Conservation (phyloP, 2,329 filamentous ascomycete genomes). For the Trichophyton benhamiae region DNA sequence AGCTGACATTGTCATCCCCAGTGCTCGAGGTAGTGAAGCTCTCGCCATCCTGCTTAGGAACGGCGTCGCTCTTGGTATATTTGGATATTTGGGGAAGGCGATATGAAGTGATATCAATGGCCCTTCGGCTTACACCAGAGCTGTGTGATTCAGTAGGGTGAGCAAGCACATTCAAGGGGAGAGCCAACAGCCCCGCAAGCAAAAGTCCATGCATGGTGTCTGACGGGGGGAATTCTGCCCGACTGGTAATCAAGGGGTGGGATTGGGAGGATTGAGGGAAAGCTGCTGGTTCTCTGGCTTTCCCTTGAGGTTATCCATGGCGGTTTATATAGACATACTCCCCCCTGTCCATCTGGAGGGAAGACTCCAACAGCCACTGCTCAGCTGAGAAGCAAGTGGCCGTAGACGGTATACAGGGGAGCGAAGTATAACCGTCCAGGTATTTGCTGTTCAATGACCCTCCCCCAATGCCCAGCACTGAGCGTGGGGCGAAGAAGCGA, state of each 20-base stretch:
- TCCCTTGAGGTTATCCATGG: not conserved
- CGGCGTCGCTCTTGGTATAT: constrained; percentile 4
- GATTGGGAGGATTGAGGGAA: not conserved
- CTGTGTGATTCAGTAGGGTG: constrained; percentile 6
- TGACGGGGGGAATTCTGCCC: not conserved
- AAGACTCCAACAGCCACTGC: not conserved
- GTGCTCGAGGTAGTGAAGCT: not conserved
- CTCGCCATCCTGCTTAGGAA: not conserved
- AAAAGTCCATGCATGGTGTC: constrained; percentile 12
- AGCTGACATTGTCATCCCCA: not conserved
- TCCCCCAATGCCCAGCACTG: not conserved
- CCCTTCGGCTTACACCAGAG: constrained; percentile 4
- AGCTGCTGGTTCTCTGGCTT: not conserved
- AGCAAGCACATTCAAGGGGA: constrained; percentile 8
- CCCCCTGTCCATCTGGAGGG: not conserved
- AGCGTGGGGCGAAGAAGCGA: not conserved
- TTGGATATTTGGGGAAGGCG: constrained; percentile 4
- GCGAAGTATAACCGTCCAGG: not conserved
- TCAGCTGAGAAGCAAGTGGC: not conserved
- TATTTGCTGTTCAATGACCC: not conserved
- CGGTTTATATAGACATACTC: not conserved
- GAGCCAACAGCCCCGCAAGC: constrained; percentile 9
- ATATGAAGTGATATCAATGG: constrained; percentile 9
- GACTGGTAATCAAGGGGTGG: not conserved
- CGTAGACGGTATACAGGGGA: not conserved